phyloP scores from a whole-genome alignment of 139 green algal genomes.

The Tetraselmis chui region DNA sequence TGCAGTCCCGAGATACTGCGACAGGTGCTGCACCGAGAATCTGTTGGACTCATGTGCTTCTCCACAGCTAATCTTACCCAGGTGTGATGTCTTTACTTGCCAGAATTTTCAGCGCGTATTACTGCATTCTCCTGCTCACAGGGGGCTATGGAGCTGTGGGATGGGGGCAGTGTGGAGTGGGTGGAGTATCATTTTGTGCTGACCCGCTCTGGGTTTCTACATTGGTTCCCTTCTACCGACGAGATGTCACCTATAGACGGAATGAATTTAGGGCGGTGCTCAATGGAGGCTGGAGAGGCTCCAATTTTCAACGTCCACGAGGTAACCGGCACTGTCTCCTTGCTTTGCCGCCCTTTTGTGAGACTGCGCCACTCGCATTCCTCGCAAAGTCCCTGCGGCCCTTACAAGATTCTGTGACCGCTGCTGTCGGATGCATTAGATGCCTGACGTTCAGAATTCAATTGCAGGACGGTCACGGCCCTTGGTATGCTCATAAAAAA shows the following conservation, averaged over 20 bases:
- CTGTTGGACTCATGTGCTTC: too few species aligned
- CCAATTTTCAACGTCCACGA: slow-evolving; percentile 57
- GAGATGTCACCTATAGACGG: slow-evolving; percentile 12
- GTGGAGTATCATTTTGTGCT: slow-evolving; percentile 50
- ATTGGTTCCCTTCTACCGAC: slow-evolving; percentile 38
- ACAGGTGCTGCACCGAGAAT: slow-evolving; percentile 4
- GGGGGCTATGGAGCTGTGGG: slow-evolving; percentile 49
- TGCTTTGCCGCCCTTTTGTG: too few species aligned
- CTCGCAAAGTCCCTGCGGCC: too few species aligned
- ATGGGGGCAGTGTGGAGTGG: slow-evolving; percentile 35
- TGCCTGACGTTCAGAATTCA: too few species aligned
- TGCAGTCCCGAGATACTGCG: slow-evolving; percentile 58
- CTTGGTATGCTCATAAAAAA: background rate
- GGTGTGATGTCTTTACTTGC: too few species aligned
- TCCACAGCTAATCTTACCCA: too few species aligned
- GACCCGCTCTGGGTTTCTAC: slow-evolving; percentile 55
- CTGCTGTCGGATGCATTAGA: too few species aligned
- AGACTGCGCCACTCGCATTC: too few species aligned
- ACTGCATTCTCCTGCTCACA: too few species aligned
- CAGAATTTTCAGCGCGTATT: too few species aligned
- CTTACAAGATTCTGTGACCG: too few species aligned
- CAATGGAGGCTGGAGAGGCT: slow-evolving; percentile 30
- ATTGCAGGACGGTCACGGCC: background rate
- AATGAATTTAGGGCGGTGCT: slow-evolving; percentile 9
- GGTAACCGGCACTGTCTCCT: too few species aligned